These are phyloP conservation scores for Pseudozyma pruni DNA, from an alignment of 1,284 basidiomycete species.

Conservation along the genomic window DNA sequence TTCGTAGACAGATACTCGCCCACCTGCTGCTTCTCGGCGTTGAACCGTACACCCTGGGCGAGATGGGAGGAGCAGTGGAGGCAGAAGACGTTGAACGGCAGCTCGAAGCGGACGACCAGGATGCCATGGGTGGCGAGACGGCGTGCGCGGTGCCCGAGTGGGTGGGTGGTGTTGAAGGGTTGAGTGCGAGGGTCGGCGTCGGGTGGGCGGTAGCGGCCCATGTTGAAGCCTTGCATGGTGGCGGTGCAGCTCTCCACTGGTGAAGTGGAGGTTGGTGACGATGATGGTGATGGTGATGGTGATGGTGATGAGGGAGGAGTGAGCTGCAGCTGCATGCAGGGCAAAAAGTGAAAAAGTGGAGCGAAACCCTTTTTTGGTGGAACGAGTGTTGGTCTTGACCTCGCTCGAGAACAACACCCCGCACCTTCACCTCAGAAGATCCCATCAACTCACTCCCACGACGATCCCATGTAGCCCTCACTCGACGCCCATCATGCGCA, in stretches of 20 bases:
- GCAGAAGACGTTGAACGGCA: conserved; percentile 99
- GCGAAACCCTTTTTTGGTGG: neutral
- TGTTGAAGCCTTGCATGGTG: conserved; percentile 65
- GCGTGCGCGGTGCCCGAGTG: conserved; percentile 84
- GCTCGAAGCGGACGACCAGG: conserved; percentile 80
- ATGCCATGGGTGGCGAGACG: conserved; percentile 89
- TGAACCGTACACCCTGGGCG: conserved; percentile 76
- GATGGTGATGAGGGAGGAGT: neutral
- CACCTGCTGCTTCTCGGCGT: conserved; percentile 96
- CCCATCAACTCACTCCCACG: neutral
- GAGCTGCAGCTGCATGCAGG: conserved; percentile 3
- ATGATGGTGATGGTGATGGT: neutral
- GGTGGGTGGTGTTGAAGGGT: conserved; percentile 43
- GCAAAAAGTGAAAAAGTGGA: conserved; percentile 4
- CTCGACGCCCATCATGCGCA: conserved; percentile 2
- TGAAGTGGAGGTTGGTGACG: neutral
- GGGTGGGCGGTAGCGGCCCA: conserved; percentile 62
- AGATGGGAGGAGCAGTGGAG: conserved; percentile 40
- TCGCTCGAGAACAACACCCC: conserved; percentile 7
- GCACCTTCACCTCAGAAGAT: neutral
- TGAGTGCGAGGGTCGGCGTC: conserved; percentile 37
- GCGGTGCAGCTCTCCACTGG: neutral
- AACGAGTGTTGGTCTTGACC: neutral
- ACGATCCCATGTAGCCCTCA: neutral
- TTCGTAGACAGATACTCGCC: conserved; percentile 95